phyloP scores from a whole-genome alignment of 202 grass and related monocot genomes.

The Eragrostis tef region DNA sequence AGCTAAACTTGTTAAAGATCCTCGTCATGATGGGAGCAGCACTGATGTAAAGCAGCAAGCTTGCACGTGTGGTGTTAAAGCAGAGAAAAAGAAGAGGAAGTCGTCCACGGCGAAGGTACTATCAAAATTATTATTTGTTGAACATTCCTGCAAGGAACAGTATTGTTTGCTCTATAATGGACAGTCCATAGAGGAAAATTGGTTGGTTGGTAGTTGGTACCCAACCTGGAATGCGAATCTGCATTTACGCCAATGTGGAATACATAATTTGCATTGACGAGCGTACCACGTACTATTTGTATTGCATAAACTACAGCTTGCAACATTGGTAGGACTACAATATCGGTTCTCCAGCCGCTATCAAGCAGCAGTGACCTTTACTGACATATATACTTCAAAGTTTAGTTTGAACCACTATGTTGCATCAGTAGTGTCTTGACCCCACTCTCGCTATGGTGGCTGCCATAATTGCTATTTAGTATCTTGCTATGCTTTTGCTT shows the following conservation, averaged over 20 bases:
- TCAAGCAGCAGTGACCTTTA: background rate
- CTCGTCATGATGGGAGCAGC: constrained; percentile 56
- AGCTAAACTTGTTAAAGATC: constrained; percentile 64
- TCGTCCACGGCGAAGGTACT: constrained; percentile 69
- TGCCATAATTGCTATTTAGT: background rate
- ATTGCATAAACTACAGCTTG: background rate
- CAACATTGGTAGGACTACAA: background rate
- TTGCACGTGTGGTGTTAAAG: constrained; percentile 61
- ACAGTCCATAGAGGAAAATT: background rate
- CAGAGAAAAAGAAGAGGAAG: constrained; percentile 80
- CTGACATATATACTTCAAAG: background rate
- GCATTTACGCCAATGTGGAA: background rate
- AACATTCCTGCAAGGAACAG: background rate
- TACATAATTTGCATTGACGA: background rate
- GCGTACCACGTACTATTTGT: background rate
- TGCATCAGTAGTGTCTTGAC: background rate
- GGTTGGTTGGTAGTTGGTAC: too few relatives aligned
- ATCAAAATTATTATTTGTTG: constrained; percentile 21
- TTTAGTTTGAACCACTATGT: background rate
- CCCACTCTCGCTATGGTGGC: background rate
- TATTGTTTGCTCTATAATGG: background rate
- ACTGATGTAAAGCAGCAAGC: constrained; percentile 76
- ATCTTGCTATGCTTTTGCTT: constrained; percentile 30
- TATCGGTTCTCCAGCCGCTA: background rate
- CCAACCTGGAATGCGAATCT: background rate